Evolutionary conservation across 805 yeast genomes (phyloP).

Genomic region (Ogataea trehalophila): DNA sequence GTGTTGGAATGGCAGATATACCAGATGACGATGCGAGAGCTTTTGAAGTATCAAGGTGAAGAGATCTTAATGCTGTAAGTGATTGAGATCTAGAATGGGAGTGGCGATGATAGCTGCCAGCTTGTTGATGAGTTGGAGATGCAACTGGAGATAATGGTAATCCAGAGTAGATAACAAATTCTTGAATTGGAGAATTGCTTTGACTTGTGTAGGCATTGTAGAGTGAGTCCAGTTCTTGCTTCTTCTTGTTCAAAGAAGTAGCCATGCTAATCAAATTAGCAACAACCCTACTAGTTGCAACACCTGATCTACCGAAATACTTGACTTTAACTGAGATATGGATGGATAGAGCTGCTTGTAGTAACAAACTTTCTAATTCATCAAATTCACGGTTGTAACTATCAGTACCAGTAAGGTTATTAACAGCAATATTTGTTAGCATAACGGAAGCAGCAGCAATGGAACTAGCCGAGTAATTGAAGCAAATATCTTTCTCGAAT

Average conservation of each 20-base stretch:
- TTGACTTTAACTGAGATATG: slow-evolving; percentile 25
- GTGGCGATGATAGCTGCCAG: slow-evolving; percentile 11
- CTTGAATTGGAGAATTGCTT: slow-evolving; percentile 15
- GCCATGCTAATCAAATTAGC: slow-evolving; percentile 25
- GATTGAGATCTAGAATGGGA: slow-evolving; percentile 22
- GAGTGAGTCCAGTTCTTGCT: slow-evolving; percentile 15
- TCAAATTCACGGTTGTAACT: slow-evolving; percentile 24
- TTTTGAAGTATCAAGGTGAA: slow-evolving; percentile 17
- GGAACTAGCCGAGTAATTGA: slow-evolving; percentile 40
- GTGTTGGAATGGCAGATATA: slow-evolving; percentile 22
- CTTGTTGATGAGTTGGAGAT: slow-evolving; percentile 23
- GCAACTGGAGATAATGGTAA: slow-evolving; percentile 7
- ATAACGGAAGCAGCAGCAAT: slow-evolving; percentile 49
- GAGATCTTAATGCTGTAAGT: slow-evolving; percentile 17
- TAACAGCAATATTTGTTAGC: slow-evolving; percentile 42
- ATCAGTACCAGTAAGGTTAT: slow-evolving; percentile 34
- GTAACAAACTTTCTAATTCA: slow-evolving; percentile 25
- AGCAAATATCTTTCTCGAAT: slow-evolving; percentile 55
- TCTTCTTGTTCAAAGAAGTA: slow-evolving; percentile 20
- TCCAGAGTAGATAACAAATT: slow-evolving; percentile 15
- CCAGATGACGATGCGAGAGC: neutral
- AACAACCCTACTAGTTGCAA: slow-evolving; percentile 16
- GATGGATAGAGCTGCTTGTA: slow-evolving; percentile 20
- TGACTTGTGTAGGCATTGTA: slow-evolving; percentile 8
- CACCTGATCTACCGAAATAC: slow-evolving; percentile 16